These are phyloP conservation scores for Macroventuria anomochaeta DNA, from an alignment of 2,329 filamentous ascomycete genomes.

Conservation along the genomic window DNA sequence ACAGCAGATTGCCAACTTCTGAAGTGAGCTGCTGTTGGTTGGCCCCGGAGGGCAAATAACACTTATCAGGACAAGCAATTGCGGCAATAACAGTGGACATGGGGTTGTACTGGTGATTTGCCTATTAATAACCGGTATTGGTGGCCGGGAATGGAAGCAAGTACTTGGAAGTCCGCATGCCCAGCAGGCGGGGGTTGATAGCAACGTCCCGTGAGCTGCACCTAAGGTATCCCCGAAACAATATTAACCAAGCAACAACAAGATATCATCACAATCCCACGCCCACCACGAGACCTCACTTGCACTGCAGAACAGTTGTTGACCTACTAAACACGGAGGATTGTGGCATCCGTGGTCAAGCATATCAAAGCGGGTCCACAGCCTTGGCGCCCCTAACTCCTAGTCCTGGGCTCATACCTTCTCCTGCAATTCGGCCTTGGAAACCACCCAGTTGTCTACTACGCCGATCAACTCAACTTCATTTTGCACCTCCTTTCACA, in stretches of 20 bases:
- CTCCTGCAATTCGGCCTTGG: slow-evolving; percentile 18
- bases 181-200: slow-evolving; percentile 15
- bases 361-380: slow-evolving; percentile 18
- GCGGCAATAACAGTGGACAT: slow-evolving; percentile 7
- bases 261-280: background rate
- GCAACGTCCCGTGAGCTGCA: slow-evolving; percentile 14
- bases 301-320: background rate
- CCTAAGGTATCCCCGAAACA: slow-evolving; percentile 10
- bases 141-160: slow-evolving; percentile 17
- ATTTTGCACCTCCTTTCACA: slow-evolving; percentile 7
- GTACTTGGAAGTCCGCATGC: slow-evolving; percentile 13
- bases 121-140: slow-evolving; percentile 19
- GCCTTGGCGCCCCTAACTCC: slow-evolving; percentile 19
- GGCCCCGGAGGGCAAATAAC: slow-evolving; percentile 1
- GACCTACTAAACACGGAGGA: background rate
- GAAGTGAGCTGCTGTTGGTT: slow-evolving; percentile 3
- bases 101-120: slow-evolving; percentile 3
- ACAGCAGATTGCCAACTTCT: slow-evolving; percentile 14
- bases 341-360: slow-evolving; percentile 11
- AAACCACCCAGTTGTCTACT: slow-evolving; percentile 13
- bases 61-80: slow-evolving; percentile 11
- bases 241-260: slow-evolving; percentile 12
- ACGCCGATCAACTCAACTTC: background rate
- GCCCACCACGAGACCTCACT: background rate
- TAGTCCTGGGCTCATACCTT: slow-evolving; percentile 15